These are phyloP conservation scores for Hortiboletus rubellus DNA, from an alignment of 1,284 basidiomycete genomes.

Conservation along the genomic window DNA sequence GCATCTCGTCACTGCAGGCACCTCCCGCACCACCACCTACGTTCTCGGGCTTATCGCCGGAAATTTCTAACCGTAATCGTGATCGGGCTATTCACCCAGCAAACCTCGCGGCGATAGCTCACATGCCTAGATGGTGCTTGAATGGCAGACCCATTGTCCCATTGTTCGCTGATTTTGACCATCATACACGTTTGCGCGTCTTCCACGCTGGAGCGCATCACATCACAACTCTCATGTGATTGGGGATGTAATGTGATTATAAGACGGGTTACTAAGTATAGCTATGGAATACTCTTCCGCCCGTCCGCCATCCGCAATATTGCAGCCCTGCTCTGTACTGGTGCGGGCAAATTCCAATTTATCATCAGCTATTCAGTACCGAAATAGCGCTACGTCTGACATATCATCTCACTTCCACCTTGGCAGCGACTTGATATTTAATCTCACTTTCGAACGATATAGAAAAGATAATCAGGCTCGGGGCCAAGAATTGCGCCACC, in stretches of 20 bases:
- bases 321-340: not conserved
- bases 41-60: constrained; percentile 11
- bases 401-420: constrained; percentile 4
- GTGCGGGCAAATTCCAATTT: no score
- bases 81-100: constrained; percentile 3
- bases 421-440: constrained; percentile 3
- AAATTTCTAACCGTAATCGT: not conserved
- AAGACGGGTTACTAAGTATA: constrained; percentile 14
- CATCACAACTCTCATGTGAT: constrained; percentile 1
- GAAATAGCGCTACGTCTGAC: not conserved
- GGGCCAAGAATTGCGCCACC: not conserved
- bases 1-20: not conserved
- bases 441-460: not conserved
- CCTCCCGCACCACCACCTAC: not conserved
- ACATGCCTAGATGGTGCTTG: constrained; percentile 6
- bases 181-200: constrained; percentile 2
- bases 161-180: constrained; percentile 30
- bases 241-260: constrained; percentile 22
- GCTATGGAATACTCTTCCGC: not conserved
- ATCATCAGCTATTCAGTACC: not conserved
- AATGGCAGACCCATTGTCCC: constrained; percentile 21
- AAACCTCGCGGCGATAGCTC: constrained; percentile 11
- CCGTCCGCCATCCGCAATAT: not conserved
- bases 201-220: not conserved
- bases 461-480: not conserved